Percentiles rank a stretch among this genome's conserved stretches.
phyloP scores from a whole-genome alignment of 306 rosid genomes.

The Vigna mungo region DNA sequence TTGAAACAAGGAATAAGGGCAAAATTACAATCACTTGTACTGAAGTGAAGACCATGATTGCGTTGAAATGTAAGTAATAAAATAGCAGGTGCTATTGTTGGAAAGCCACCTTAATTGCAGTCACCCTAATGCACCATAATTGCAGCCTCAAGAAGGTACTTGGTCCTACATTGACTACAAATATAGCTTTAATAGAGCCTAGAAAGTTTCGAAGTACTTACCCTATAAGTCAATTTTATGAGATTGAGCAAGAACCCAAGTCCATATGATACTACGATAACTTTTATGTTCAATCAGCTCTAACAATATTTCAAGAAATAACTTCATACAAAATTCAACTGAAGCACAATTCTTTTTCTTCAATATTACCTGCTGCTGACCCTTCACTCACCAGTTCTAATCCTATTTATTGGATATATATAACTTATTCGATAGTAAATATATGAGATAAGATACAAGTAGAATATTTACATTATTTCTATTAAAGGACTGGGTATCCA shows the following conservation, averaged over 20 bases:
- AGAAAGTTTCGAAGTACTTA: neutral
- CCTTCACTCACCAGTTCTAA: neutral
- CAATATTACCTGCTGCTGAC: neutral
- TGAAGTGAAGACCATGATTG: neutral
- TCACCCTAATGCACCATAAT: neutral
- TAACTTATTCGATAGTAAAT: neutral
- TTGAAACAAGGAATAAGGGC: neutral
- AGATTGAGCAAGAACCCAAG: neutral
- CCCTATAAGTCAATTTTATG: neutral
- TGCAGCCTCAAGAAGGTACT: neutral
- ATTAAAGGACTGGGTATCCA: too few species aligned
- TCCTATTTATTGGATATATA: neutral
- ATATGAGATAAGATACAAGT: too few species aligned
- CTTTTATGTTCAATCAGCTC: neutral
- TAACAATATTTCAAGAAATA: constrained; percentile 1
- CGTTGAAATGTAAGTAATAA: neutral
- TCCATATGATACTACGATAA: neutral
- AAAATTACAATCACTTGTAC: neutral
- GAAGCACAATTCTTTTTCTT: neutral
- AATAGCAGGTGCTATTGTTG: neutral
- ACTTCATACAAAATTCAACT: neutral
- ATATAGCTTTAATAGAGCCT: neutral
- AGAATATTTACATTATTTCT: too few species aligned
- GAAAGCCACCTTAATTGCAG: neutral
- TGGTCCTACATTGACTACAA: neutral